Percentiles rank a stretch among this genome's conserved stretches.
These are phyloP conservation scores for Sporormia fimetaria DNA, from an alignment of 495 filamentous ascomycete genomes.

Conservation along the genomic window DNA sequence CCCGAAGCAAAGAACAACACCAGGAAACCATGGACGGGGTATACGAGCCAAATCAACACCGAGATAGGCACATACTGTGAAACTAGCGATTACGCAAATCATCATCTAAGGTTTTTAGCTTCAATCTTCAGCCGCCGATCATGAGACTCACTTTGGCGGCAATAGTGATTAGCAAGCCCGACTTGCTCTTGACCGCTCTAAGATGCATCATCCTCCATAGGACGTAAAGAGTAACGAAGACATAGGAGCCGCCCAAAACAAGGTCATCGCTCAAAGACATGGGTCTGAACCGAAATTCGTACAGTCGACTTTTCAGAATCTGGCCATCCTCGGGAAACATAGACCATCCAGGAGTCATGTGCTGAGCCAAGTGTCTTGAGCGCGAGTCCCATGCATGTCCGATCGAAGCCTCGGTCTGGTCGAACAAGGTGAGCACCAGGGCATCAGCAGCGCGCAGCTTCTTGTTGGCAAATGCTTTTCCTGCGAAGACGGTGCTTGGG, in stretches of 20 bases:
- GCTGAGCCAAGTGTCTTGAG: conserved; percentile 37
- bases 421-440: conserved; percentile 60
- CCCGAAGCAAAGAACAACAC: conserved; percentile 59
- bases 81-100: conserved; percentile 45
- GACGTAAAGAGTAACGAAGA: conserved; percentile 46
- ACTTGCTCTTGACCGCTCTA: conserved; percentile 53
- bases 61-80: conserved; percentile 32
- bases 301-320: conserved; percentile 43
- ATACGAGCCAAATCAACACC: conserved; percentile 34
- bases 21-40: conserved; percentile 47
- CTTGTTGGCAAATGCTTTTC: conserved; percentile 53
- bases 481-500: conserved; percentile 63
- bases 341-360: conserved; percentile 41
- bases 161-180: conserved; percentile 55
- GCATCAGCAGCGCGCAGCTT: conserved; percentile 56
- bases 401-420: conserved; percentile 46
- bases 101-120: conserved; percentile 39
- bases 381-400: conserved; percentile 49
- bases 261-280: conserved; percentile 49
- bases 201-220: conserved; percentile 46
- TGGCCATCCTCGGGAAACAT: conserved; percentile 48
- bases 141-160: conserved; percentile 38
- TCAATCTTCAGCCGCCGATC: not conserved
- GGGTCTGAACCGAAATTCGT: conserved; percentile 61
- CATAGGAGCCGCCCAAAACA: conserved; percentile 48